Evolutionary conservation across 148 eudicot genomes (phyloP), one percentile per base, ranked within the genome.

Genomic region (Cornus suecica): DNA sequence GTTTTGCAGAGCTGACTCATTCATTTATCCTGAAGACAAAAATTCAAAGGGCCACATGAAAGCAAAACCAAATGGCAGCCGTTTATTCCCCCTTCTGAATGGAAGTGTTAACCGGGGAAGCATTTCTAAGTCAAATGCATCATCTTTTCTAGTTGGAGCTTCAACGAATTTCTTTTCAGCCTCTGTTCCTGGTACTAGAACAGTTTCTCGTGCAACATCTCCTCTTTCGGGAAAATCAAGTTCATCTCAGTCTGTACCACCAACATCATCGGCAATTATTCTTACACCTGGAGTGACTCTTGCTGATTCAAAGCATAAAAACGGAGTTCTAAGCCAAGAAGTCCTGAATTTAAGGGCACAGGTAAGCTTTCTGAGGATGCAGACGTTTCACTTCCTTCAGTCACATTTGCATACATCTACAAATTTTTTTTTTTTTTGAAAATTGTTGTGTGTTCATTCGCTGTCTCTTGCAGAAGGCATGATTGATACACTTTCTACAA

Each of bases 101-200:
- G 87, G 85, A 30, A 81, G 66, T 54, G 45, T 66, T 65, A 87
- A 83, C 65, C 78, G 87, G 69, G 85, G 79, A 56, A 84, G 80
- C 77, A 71, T 71, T 74, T 79, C 81, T 71, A 73, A 30, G 24
- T 83, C 87, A 34, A 83, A 83, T 73, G 70, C 82, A 72, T 72
- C 86, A 76, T 37, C 76, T 63, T 80, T 85, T 78, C 76, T 77
- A 51, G 54, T 62, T 65, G 91, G 86, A 76, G 69, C 84, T 73
- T 64, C 84, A 27, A 78, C 26, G 74, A 86, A 78, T 78, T 81
- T 83, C 45, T 72, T 76, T 30, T 86, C 92, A 32, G 85, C 86
- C 76, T 86, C 91, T 83, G 85, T 85, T 74, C 89, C 97, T 83
- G 84, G 83, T 80, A 85, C 92, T 25, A 88, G 90, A 84, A 80